These are phyloP conservation scores for Rosa hybrid DNA, from an alignment of 331 rosid species.

Conservation along the genomic window DNA sequence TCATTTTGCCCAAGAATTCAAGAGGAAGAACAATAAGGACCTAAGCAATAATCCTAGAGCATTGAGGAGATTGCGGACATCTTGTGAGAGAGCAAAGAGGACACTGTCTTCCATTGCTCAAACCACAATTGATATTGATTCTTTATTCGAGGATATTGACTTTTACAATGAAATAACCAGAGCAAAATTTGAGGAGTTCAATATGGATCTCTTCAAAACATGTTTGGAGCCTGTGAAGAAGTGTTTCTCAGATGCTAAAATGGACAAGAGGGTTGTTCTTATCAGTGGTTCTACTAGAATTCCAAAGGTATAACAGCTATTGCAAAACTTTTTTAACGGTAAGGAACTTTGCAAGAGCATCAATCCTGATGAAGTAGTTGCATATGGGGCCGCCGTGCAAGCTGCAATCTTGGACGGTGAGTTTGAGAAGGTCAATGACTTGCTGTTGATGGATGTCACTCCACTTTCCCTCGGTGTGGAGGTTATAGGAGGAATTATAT, in stretches of 20 bases:
- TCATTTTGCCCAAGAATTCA: not conserved
- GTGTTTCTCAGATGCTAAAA: not conserved
- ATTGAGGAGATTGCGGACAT: not conserved
- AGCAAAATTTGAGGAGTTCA: not conserved
- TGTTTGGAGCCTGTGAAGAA: not conserved
- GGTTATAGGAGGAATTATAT: not conserved
- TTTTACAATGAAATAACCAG: not conserved
- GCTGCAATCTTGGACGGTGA: not conserved
- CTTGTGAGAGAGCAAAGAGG: conserved; percentile 10
- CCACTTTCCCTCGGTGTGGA: not conserved
- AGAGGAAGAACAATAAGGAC: not conserved
- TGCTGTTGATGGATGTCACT: not conserved
- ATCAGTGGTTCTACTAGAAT: conserved; percentile 1
- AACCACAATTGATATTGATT: conserved; percentile 1
- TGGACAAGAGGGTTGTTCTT: not conserved
- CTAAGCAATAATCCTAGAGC: not conserved
- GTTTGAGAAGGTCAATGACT: not conserved
- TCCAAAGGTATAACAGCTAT: not conserved
- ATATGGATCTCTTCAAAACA: not conserved
- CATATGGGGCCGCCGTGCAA: not conserved
- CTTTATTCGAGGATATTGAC: not conserved
- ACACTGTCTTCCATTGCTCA: not conserved
- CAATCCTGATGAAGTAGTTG: not conserved
- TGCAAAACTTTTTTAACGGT: not conserved
- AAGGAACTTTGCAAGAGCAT: not conserved